These are phyloP conservation scores for Termitomyces sp. DNA, from an alignment of 1,284 basidiomycete species.

Conservation along the genomic window DNA sequence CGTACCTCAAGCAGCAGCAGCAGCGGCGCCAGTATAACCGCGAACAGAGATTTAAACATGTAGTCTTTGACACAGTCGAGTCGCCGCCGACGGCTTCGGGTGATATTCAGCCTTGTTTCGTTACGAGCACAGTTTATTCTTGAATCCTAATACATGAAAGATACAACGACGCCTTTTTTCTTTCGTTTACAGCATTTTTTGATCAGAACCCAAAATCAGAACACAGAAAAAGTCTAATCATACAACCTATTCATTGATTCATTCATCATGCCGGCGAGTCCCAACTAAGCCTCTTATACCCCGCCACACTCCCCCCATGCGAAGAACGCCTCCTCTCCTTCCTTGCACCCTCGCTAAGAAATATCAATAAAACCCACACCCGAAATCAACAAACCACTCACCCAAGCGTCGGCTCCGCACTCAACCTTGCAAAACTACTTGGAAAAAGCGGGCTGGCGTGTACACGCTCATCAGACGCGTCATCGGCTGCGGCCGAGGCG, in stretches of 20 bases:
- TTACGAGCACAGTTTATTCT: too few relatives aligned
- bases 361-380: neutral
- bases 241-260: too few relatives aligned
- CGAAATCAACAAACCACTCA: slow-evolving; percentile 24
- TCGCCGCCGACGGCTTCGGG: too few relatives aligned
- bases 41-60: too few relatives aligned
- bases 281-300: slow-evolving; percentile 17
- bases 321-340: slow-evolving; percentile 20
- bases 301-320: slow-evolving; percentile 10
- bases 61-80: too few relatives aligned
- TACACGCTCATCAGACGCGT: slow-evolving; percentile 10
- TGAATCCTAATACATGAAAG: too few relatives aligned
- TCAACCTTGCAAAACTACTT: slow-evolving; percentile 58
- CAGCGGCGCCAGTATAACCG: too few relatives aligned
- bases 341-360: neutral
- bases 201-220: neutral
- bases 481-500: neutral
- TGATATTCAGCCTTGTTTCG: too few relatives aligned
- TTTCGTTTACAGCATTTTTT: neutral
- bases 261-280: too few relatives aligned
- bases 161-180: too few relatives aligned
- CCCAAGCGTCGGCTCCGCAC: slow-evolving; percentile 53
- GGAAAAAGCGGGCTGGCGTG: slow-evolving; percentile 66
- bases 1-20: too few relatives aligned
- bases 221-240: neutral